Base-by-base conservation (phyloP, 2,329 filamentous ascomycete genomes). In the Lomentospora prolificans region DNA sequence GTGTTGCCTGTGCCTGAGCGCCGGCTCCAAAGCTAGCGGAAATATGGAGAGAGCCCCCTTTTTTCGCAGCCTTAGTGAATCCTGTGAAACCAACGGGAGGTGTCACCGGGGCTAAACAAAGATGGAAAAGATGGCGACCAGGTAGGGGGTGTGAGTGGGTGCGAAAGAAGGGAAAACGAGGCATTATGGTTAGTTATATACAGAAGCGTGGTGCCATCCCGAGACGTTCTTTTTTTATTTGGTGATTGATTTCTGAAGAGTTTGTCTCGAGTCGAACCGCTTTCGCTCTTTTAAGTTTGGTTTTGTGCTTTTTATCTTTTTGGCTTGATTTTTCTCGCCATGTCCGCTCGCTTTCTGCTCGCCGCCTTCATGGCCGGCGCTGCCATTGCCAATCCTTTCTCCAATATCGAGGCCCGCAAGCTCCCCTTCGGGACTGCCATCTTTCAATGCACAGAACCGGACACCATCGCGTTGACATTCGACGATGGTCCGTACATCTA, bases 401-500 rank as follows among this genome's bases (percentile, higher is more conserved):
- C 51, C 19, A 41, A 41, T 17, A 2, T 41, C 36, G 12, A 51
- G 50, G 14, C 8, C 3, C 53, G 53, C 12, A 48, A 10, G 22
- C 44, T 25, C 5, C 44, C 44, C 14, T 25, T 25, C 27, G 50
- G 22, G 7, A 12, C 22, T 2, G 22, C 52, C 31, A 52, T 52
- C 55, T 41, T 12, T 19, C 31, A 33, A 6, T 72, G 70, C 59
- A 67, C 61, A 1, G 58, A 58, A 12, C 66, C 68, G 1, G 70
- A 68, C 25, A 64, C 65, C 55, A 64, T 75, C 39, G 75, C 75
- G 1, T 64, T 78, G 25, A 76, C 74, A 0, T 76, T 71, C 60
- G 75, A 77, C 58, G 75, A 78, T 53, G 75, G 74, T 0, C 75
- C 75, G 0, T 72, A 66, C 57, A 54, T 58, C 2, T 76, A 69